A percentile compares a stretch with the other conserved stretches of the same genome.
These are phyloP conservation scores for Phytophthora vignae DNA, from an alignment of 352 stramenopile species.

Conservation along the genomic window DNA sequence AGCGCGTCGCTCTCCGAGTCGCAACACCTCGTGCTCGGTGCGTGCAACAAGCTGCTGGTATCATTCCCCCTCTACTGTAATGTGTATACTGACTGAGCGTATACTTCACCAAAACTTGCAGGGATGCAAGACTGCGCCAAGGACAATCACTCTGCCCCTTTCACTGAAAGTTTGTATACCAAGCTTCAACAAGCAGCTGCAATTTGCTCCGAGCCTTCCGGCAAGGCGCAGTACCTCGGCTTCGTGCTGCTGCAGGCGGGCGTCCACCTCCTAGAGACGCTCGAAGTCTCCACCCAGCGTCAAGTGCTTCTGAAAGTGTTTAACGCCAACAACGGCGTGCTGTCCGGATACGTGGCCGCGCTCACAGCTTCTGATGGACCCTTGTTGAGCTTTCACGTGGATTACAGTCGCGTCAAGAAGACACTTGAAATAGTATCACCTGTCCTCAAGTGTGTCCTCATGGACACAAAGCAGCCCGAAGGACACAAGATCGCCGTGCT, in stretches of 20 bases:
- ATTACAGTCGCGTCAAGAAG: not conserved
- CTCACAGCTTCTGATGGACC: slow-evolving; percentile 30
- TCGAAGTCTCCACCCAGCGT: slow-evolving; percentile 10
- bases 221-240: slow-evolving; percentile 63
- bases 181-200: slow-evolving; percentile 49
- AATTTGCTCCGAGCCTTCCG: slow-evolving; percentile 52
- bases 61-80: too few species aligned
- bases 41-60: not conserved
- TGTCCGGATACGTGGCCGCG: slow-evolving; percentile 51
- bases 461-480: slow-evolving; percentile 24
- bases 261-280: slow-evolving; percentile 20
- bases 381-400: not conserved
- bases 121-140: slow-evolving; percentile 26
- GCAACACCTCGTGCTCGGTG: slow-evolving; percentile 45
- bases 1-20: slow-evolving; percentile 28
- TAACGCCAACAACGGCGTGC: slow-evolving; percentile 46
- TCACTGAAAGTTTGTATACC: slow-evolving; percentile 18
- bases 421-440: slow-evolving; percentile 41
- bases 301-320: slow-evolving; percentile 45
- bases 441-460: slow-evolving; percentile 48
- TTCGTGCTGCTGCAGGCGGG: slow-evolving; percentile 48
- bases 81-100: not conserved
- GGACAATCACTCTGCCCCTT: slow-evolving; percentile 6
- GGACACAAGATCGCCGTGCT: slow-evolving; percentile 43
- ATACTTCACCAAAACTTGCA: slow-evolving; percentile 11